These are phyloP conservation scores for Solanum hybrid DNA, from an alignment of 305 asterid species.

Conservation along the genomic window DNA sequence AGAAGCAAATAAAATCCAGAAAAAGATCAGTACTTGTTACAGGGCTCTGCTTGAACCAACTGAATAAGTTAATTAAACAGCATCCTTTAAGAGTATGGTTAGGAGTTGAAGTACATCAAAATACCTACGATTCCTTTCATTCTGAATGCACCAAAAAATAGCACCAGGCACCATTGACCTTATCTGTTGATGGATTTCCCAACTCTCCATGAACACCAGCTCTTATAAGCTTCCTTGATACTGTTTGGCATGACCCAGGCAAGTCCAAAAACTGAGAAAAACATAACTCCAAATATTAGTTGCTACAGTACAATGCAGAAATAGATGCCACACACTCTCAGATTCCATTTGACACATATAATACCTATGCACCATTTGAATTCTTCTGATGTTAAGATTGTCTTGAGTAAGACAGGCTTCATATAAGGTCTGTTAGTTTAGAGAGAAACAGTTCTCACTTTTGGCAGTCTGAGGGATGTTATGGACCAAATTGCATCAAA, in stretches of 20 bases:
- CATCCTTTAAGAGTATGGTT: background rate
- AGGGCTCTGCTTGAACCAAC: background rate
- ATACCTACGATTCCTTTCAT: background rate
- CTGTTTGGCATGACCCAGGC: background rate
- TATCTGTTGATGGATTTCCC: background rate
- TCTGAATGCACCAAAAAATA: background rate
- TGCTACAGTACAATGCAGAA: background rate
- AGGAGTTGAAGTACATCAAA: background rate
- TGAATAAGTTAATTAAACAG: background rate
- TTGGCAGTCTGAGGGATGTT: background rate
- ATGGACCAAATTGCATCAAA: background rate
- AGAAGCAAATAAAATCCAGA: background rate
- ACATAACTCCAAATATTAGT: background rate
- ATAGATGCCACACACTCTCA: background rate
- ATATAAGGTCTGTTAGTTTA: background rate
- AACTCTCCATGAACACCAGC: background rate
- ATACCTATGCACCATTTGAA: background rate
- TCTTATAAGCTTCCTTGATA: background rate
- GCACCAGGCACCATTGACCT: background rate
- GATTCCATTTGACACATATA: background rate
- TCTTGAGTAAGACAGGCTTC: background rate
- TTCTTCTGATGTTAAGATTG: background rate
- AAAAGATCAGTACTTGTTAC: background rate
- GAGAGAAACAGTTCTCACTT: background rate
- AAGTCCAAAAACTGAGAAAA: background rate